These are phyloP conservation scores for Globisporangium cederbergense DNA, from an alignment of 352 stramenopile genomes.

Conservation along the genomic window DNA sequence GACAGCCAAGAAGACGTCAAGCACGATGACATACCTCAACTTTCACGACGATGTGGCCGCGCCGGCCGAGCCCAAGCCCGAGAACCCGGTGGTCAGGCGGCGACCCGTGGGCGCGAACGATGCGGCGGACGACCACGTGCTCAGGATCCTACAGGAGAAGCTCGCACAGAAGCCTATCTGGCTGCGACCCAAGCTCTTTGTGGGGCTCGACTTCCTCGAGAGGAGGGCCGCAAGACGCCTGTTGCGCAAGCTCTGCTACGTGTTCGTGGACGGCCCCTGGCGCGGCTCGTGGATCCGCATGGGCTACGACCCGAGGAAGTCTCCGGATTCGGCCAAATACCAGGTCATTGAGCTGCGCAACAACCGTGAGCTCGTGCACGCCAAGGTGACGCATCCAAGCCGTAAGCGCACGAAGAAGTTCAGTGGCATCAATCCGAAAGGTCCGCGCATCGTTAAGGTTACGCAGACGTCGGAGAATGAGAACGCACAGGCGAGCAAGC, in stretches of 20 bases:
- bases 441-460: conserved; percentile 67
- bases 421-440: conserved; percentile 52
- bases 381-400: conserved; percentile 66
- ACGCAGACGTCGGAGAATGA: conserved; percentile 66
- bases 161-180: conserved; percentile 69
- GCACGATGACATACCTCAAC: conserved; percentile 75
- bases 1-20: conserved; percentile 59
- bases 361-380: conserved; percentile 76
- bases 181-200: conserved; percentile 69
- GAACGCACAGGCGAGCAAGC: conserved; percentile 60
- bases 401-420: conserved; percentile 72
- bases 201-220: conserved; percentile 57
- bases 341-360: conserved; percentile 81
- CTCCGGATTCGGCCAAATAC: conserved; percentile 45
- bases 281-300: conserved; percentile 80
- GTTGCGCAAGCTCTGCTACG: conserved; percentile 73
- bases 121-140: conserved; percentile 58
- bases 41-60: conserved; percentile 64
- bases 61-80: conserved; percentile 43
- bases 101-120: conserved; percentile 55
- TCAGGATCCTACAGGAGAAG: conserved; percentile 50
- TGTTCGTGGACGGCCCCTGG: conserved; percentile 82
- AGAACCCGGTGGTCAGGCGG: conserved; percentile 43
- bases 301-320: conserved; percentile 65
- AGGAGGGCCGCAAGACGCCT: conserved; percentile 56